Percentiles rank a stretch among this genome's conserved stretches.
Conservation (phyloP, 257 asterid genomes). For the Craterostigma plantagineum region DNA sequence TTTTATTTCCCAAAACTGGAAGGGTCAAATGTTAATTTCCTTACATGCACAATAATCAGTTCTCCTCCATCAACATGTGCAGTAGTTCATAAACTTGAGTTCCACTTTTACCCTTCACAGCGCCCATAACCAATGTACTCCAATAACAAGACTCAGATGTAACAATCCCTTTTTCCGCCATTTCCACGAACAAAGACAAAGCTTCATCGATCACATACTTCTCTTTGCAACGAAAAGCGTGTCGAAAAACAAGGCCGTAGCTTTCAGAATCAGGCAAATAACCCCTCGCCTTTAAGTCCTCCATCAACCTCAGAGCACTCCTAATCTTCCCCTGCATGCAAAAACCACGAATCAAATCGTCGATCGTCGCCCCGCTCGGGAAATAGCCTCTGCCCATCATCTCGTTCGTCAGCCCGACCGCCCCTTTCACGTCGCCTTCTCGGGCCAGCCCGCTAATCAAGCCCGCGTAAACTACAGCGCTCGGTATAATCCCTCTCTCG, state of each 20-base stretch:
- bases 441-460: conserved; percentile 30
- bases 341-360: conserved; percentile 31
- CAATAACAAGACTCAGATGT: too few relatives aligned
- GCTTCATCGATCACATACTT: too few relatives aligned
- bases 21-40: too few relatives aligned
- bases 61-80: too few relatives aligned
- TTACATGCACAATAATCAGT: too few relatives aligned
- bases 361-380: conserved; percentile 36
- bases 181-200: too few relatives aligned
- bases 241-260: conserved; percentile 16
- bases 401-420: conserved; percentile 38
- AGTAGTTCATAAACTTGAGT: too few relatives aligned
- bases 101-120: too few relatives aligned
- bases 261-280: conserved; percentile 37
- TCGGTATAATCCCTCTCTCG: conserved; percentile 28
- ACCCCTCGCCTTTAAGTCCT: conserved; percentile 43
- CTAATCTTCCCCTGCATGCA: conserved; percentile 35
- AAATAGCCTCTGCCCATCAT: conserved; percentile 34
- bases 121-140: too few relatives aligned
- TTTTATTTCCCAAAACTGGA: too few relatives aligned
- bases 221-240: too few relatives aligned
- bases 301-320: conserved; percentile 40
- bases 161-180: too few relatives aligned
- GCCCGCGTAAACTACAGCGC: conserved; percentile 33
- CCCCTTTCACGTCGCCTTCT: conserved; percentile 35